Evolutionary conservation across 1,284 basidiomycete species (phyloP).

Genomic region (Cryptococcus jaspeensis): DNA sequence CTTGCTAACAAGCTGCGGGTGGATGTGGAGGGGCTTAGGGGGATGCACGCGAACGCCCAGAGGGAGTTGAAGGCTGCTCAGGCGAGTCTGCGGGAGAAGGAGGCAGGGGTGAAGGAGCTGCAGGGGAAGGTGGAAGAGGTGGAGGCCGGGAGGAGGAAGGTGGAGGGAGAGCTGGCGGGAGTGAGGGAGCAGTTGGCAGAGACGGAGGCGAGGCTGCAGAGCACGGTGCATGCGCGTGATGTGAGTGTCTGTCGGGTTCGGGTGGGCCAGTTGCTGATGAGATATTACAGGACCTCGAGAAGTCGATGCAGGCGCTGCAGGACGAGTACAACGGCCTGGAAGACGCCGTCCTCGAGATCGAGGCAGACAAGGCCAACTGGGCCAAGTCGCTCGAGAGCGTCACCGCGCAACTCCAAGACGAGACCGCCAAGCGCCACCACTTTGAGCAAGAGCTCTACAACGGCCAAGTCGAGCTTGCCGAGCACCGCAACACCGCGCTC

Average conservation of each 20-base stretch:
- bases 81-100: constrained; percentile 58
- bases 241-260: constrained; percentile 51
- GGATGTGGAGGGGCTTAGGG: constrained; percentile 49
- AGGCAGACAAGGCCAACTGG: constrained; percentile 74
- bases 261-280: constrained; percentile 4
- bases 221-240: constrained; percentile 66
- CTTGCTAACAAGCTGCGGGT: constrained; percentile 47
- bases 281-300: constrained; percentile 63
- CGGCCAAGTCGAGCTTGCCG: constrained; percentile 67
- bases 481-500: constrained; percentile 67
- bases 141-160: constrained; percentile 67
- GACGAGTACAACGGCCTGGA: constrained; percentile 79
- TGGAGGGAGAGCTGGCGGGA: constrained; percentile 72
- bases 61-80: constrained; percentile 59
- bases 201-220: constrained; percentile 65
- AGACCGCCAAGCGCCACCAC: constrained; percentile 62
- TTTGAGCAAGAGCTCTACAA: constrained; percentile 66
- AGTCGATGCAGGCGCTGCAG: constrained; percentile 64
- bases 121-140: constrained; percentile 62
- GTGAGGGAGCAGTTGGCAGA: constrained; percentile 72
- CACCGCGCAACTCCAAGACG: constrained; percentile 48
- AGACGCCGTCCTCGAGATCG: constrained; percentile 77
- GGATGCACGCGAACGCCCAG: constrained; percentile 56
- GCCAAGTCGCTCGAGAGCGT: constrained; percentile 71
- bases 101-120: constrained; percentile 55